phyloP scores from a whole-genome alignment of 176 grass and related monocot genomes.

The Poa annua region DNA sequence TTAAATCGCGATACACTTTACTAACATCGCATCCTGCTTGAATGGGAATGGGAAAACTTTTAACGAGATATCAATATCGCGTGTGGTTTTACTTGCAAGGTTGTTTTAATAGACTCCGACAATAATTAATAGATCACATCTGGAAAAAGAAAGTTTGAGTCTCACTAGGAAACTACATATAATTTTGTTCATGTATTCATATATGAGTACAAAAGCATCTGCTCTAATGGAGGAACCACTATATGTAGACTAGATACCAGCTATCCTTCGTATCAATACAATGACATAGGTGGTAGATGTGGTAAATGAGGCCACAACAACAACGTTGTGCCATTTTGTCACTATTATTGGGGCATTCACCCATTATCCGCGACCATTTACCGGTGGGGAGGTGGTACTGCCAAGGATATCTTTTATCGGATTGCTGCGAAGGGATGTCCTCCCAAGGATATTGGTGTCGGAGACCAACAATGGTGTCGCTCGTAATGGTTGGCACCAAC shows the following conservation, averaged over 20 bases:
- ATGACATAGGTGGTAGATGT: neutral
- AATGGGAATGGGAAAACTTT: no score
- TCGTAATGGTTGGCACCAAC: neutral
- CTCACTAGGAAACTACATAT: no score
- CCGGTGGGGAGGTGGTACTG: neutral
- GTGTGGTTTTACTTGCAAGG: neutral
- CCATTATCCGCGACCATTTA: neutral
- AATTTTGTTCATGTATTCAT: no score
- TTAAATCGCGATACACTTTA: no score
- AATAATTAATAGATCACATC: no score
- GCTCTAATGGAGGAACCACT: neutral
- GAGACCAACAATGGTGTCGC: neutral
- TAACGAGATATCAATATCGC: neutral
- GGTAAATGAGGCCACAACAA: neutral
- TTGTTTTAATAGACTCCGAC: no score
- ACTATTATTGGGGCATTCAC: neutral
- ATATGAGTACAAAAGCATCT: no score
- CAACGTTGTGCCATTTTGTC: neutral
- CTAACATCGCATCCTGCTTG: no score
- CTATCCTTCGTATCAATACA: neutral
- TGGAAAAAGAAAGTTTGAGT: no score
- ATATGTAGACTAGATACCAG: neutral
- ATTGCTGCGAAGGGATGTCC: no score
- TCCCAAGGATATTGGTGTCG: neutral
- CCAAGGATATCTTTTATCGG: neutral